Evolutionary conservation across 2,329 filamentous ascomycete species (phyloP), one percentile per base, ranked within the genome.

Genomic region (Penicillium palitans): DNA sequence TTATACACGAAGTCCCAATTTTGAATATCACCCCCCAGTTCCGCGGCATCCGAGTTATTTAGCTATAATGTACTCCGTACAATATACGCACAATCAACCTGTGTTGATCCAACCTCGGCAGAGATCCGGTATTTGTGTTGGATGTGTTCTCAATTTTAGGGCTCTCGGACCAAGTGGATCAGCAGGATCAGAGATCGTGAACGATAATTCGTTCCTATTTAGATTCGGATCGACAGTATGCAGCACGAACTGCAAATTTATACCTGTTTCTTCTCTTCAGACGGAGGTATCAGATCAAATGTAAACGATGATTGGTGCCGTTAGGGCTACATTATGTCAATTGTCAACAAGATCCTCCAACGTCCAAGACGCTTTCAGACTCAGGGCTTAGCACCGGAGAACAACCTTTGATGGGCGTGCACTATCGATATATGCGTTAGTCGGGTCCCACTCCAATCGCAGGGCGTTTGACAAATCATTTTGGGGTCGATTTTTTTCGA

Each of bases 141-240:
- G 19, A 33, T 35, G n/a, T 25, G 40, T 56, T 45, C 53, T 51
- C 48, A 56, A 45, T 51, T 56, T 56, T 44, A 56, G 53, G 53
- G 29, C 33, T 35, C 46, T 37, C 37, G 21, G 47, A 10, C 37
- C 37, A 55, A 52, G 53, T 56, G 53, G 53, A 56, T 42, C 53
- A 39, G 21, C 25, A 31, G 25, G 13, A 19, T 45, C 39, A 44
- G 6, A 51, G 53, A 56, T 51, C 39, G 46, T 27, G 27, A 37
- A 13, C 25, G 37, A 5, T 51, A 9, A 56, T 56, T 56, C 37
- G 53, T 37, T 21, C n/a, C 10, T 13, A 21, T 27, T 51, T 35
- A 51, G 47, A 56, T 56, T 56, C 13, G n/a, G 53, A 56, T 56
- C 53, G 53, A 42, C 52, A 41, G 37, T 25, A 51, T 56, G 33